Base-by-base conservation (phyloP, 1,284 basidiomycete species). In the Grifola frondosa region DNA sequence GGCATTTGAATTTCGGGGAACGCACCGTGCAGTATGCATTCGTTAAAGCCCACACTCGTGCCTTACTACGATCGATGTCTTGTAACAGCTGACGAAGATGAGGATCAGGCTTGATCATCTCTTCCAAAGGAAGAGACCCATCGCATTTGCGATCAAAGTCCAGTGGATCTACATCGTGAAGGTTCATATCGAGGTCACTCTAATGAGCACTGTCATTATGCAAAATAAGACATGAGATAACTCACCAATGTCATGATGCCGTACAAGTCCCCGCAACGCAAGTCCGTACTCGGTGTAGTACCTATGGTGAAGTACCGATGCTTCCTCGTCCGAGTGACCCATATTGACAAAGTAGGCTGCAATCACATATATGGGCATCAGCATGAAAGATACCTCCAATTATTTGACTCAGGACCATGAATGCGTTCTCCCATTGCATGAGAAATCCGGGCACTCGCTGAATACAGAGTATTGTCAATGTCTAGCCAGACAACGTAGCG, bases 131-230 rank as follows among this genome's bases (percentile, higher is more conserved):
- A 12, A 95, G 70, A 12, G 87, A 80, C 5, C 84, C 85, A 54
- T 95, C 91, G 63, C 90, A 94, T 64, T 88, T 82, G 42, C 67
- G 69, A 67, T 95, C 88, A 61, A 93, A 95, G 60, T 94, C 91
- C 42, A 94, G 64, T 7, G 90, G 86, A 63, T 95, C 91, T 88
- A 48, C 9, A 31, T 6, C 5, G 20, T 6, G 19, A 37, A 42
- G 8, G 36, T 36, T 11, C n/a, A 25, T 21, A 22, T 25, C 13
- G 24, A 24, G 28, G 13, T 37, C 21, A 35, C 15, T 17, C 6
- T 44, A 25, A 31, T 10, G 24, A 35, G 13, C 12, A 11, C 3
- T 20, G 4, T 25, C 8, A 13, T 24, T 12, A 30, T 15, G 12
- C 23, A 19, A 36, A 43, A 31, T 38, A 40, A 47, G 47, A 33